phyloP scores from a whole-genome alignment of 2,329 filamentous ascomycete genomes.

The Tolypocladium tundrense region DNA sequence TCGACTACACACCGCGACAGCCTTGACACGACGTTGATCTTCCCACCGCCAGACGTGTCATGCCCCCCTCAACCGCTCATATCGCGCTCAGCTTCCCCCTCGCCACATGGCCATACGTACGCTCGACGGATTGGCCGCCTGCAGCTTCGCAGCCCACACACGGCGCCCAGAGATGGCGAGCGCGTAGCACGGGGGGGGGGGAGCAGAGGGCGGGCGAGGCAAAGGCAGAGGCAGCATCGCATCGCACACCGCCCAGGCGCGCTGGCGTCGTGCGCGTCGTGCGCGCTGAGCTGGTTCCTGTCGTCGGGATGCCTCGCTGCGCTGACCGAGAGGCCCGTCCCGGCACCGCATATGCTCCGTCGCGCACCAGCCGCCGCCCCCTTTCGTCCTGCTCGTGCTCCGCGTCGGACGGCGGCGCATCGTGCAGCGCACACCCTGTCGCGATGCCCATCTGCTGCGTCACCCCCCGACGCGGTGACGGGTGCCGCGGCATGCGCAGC shows the following conservation, averaged over 20 bases:
- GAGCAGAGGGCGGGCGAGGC: no score
- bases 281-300: no score
- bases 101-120: background rate
- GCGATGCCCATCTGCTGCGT: background rate
- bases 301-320: background rate
- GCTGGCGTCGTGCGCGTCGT: no score
- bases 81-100: background rate
- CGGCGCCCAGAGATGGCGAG: no score
- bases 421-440: background rate
- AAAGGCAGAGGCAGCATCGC: no score
- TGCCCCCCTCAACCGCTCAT: background rate
- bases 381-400: background rate
- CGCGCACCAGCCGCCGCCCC: background rate
- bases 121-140: background rate
- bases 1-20: background rate
- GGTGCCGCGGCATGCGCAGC: background rate
- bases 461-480: background rate
- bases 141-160: no score
- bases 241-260: background rate
- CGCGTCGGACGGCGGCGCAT: background rate
- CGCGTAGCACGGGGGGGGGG: background rate
- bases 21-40: background rate
- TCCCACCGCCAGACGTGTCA: background rate
- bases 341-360: background rate
- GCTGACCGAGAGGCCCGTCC: background rate